Evolutionary conservation across 805 yeast genomes (phyloP), one percentile per base, ranked within the genome.

Genomic region (Saturnispora halmiae): DNA sequence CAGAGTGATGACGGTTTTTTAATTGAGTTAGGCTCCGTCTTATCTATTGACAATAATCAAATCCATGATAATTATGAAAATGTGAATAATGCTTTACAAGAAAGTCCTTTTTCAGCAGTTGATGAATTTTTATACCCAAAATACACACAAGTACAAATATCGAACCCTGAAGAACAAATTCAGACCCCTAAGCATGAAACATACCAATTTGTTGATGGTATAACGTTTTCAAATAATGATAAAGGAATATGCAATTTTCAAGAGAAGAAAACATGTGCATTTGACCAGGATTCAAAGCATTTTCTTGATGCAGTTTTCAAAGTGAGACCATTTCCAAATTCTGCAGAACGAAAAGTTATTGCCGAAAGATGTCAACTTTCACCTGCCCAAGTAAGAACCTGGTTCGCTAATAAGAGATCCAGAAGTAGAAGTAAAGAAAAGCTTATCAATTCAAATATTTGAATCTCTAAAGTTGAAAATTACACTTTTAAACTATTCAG

Each of bases 381-480:
- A 2, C 45, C 45, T 1, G 14, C 30, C 4, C 51, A 48, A 20
- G 44, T 48, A 1, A 32, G 51, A 10, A 32, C 40, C 4, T 48
- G 51, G 51, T 48, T 48, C 36, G 38, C 50, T 4, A 48, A 48
- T 19, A 48, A 46, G 19, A 29, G 50, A 5, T 42, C 49, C 3
- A 34, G 50, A 19, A 15, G 28, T 10, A 40, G 37, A 35, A 31
- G 22, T 24, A 30, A 18, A 19, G 22, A 35, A 3, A 30, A 24
- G 26, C 16, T n/a, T 27, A 27, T 13, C 29, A 27, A 13, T 7
- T 5, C 7, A 7, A 7, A 10, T 27, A 10, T 27, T 9, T 27
- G 5, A 27, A 27, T 9, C 14, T 27, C 22, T 14, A 9, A 20
- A 13, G 8, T n/a, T n/a, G n/a, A n/a, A n/a, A n/a, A n/a, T n/a